Conservation (phyloP, 148 eudicot genomes). For the Bassia scoparia region DNA sequence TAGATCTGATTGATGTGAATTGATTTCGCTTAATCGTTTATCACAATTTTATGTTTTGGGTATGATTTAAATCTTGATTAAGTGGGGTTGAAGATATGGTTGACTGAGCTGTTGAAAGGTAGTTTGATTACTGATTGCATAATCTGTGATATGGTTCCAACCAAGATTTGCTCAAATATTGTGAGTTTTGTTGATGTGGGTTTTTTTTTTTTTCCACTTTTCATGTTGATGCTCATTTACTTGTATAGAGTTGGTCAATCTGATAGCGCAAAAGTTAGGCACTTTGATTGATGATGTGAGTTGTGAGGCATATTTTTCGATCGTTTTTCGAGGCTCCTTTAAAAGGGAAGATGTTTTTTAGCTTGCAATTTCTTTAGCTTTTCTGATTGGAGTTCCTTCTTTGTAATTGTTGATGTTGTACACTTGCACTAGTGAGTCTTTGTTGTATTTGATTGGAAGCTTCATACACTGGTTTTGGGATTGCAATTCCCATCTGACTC, state of each 20-base stretch:
- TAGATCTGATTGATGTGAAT: conserved; percentile 6
- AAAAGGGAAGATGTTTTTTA: too few species aligned
- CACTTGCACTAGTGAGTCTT: not conserved
- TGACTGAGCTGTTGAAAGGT: not conserved
- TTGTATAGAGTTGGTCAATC: not conserved
- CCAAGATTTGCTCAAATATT: not conserved
- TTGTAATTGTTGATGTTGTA: too few species aligned
- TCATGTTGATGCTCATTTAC: not conserved
- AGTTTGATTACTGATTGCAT: not conserved
- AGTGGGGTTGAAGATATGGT: not conserved
- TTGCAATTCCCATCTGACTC: conserved; percentile 7
- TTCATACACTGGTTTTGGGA: not conserved
- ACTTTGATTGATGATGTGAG: not conserved
- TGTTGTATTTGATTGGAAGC: not conserved
- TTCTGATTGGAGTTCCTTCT: too few species aligned
- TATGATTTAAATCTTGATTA: not conserved
- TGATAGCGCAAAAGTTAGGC: not conserved
- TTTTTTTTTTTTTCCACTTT: not conserved
- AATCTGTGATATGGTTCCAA: not conserved
- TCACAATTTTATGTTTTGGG: not conserved
- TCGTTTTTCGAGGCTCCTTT: not conserved
- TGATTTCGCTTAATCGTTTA: not conserved
- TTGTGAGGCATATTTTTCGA: not conserved
- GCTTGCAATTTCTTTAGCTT: too few species aligned
- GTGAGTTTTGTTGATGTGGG: not conserved